Conservation (phyloP, 163 green algal species). For the Scenedesmus sp. region DNA sequence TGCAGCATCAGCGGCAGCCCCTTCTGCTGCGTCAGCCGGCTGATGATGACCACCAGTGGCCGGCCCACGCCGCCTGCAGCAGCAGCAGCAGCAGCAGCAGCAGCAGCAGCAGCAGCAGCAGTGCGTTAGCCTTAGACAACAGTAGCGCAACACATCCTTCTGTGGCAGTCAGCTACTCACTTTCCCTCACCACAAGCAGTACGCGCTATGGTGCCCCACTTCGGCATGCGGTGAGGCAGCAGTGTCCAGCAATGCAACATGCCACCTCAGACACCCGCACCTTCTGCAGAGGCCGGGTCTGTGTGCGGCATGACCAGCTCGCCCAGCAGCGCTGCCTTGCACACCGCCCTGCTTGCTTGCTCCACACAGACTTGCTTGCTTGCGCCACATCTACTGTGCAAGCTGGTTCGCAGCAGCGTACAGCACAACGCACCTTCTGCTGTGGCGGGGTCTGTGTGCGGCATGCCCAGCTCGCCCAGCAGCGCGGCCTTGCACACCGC, state of each 20-base stretch:
- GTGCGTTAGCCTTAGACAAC: neutral
- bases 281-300: too few species aligned
- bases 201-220: too few species aligned
- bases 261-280: too few species aligned
- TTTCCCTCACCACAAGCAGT: neutral
- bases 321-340: too few species aligned
- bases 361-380: too few species aligned
- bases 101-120: constrained; percentile 12
- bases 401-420: too few species aligned
- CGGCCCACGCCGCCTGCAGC: constrained; percentile 19
- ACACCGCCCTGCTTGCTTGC: too few species aligned
- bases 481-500: constrained; percentile 79
- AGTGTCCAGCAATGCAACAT: too few species aligned
- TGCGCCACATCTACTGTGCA: too few species aligned
- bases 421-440: neutral
- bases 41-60: constrained; percentile 44
- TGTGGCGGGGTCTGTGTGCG: constrained; percentile 20
- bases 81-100: neutral
- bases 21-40: constrained; percentile 76
- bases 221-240: too few species aligned
- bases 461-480: constrained; percentile 72
- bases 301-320: too few species aligned
- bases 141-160: neutral
- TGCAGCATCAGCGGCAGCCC: constrained; percentile 98
- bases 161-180: neutral